Evolutionary conservation across 768 basidiomycete genomes (phyloP).

Genomic region (Hirschioporus abietinus): DNA sequence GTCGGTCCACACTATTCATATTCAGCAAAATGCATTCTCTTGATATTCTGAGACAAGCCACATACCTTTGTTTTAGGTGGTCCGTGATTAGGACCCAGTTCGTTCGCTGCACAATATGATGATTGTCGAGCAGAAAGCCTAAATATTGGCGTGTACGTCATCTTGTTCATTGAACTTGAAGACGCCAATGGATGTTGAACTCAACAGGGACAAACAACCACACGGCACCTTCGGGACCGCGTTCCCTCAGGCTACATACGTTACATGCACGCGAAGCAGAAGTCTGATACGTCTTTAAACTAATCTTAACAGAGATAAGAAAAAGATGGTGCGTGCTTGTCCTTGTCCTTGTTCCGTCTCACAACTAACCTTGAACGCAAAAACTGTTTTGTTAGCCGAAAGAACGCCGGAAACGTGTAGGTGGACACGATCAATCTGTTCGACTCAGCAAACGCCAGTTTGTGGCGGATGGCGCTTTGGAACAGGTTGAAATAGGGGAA

Average conservation of each 20-base stretch:
- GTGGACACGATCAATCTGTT: conserved; percentile 48
- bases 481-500: conserved; percentile 42
- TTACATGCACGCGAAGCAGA: too few species aligned
- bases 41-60: too few species aligned
- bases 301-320: neutral
- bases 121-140: neutral
- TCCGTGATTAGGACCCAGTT: too few species aligned
- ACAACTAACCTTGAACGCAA: neutral
- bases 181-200: neutral
- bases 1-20: too few species aligned
- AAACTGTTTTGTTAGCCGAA: conserved; percentile 13
- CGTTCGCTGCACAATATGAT: neutral
- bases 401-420: conserved; percentile 36
- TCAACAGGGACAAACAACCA: neutral
- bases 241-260: too few species aligned
- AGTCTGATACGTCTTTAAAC: neutral
- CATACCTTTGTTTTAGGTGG: too few species aligned
- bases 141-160: neutral
- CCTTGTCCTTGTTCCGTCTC: neutral
- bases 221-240: neutral
- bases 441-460: conserved; percentile 44
- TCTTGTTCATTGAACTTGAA: neutral
- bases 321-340: neutral
- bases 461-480: conserved; percentile 42
- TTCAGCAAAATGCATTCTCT: too few species aligned